phyloP scores from a whole-genome alignment of 192 early-diverging fungal genomes.

The Backusella tarrabulga region DNA sequence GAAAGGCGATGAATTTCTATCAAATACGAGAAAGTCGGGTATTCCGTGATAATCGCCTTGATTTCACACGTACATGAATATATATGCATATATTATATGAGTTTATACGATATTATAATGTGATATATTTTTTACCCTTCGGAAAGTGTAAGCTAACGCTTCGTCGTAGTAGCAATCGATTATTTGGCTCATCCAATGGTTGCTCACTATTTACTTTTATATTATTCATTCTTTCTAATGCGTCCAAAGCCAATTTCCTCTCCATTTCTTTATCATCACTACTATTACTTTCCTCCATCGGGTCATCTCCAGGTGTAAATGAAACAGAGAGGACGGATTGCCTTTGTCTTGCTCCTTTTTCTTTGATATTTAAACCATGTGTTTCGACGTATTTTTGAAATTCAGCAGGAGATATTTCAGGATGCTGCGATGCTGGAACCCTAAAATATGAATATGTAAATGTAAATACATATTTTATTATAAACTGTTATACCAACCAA shows the following conservation, averaged over 20 bases:
- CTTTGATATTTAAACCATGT: constrained; percentile 21
- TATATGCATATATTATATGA: neutral
- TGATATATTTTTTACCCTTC: constrained; percentile 9
- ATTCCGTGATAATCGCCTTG: constrained; percentile 2
- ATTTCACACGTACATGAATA: neutral
- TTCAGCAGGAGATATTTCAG: constrained; percentile 31
- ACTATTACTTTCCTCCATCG: neutral
- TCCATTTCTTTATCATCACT: neutral
- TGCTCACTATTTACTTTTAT: neutral
- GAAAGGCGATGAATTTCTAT: constrained; percentile 41
- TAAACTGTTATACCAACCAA: constrained; percentile 17
- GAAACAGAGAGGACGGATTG: constrained; percentile 32
- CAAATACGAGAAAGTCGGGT: constrained; percentile 30
- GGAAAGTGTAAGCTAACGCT: constrained; percentile 18
- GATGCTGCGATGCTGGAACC: constrained; percentile 34
- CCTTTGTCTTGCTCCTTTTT: constrained; percentile 16
- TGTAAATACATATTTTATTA: neutral
- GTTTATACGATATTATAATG: neutral
- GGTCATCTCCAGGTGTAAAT: constrained; percentile 16
- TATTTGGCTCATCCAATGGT: neutral
- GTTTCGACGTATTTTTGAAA: constrained; percentile 27
- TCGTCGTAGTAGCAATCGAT: constrained; percentile 7
- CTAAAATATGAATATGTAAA: neutral
- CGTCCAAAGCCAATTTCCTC: neutral
- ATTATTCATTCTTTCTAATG: constrained; percentile 8